Base-by-base conservation (phyloP, 2,329 filamentous ascomycete species). In the Fusarium brevicatenulatum region DNA sequence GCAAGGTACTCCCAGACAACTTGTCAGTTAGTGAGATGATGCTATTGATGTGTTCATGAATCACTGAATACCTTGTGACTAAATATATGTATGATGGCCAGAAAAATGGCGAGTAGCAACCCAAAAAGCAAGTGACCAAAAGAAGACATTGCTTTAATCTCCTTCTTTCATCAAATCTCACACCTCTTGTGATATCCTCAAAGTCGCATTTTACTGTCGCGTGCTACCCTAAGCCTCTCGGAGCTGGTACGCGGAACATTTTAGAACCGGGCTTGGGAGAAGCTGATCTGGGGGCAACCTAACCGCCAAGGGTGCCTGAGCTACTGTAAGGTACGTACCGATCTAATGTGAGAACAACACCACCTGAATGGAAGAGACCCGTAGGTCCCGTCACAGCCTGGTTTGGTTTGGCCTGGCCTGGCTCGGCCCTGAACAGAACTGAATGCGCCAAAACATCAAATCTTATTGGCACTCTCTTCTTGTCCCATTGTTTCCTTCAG, bases 321-420 rank as follows among this genome's bases (percentile, higher is more conserved):
- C 65, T 69, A 70, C 66, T 70, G 66, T 65, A 65, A 69, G 66
- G 66, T 69, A 69, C 71, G 67, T 73, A 74, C 71, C 71, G 39
- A 58, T 50, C 46, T 30, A 70, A 54, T 49, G 37, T 43, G 43
- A 73, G 66, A 73, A 73, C 71, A 73, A 71, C 71, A 73, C 71
- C 66, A 65, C 66, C 34, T 54, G 23, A 39, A 47, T 47, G 19
- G 44, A 47, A 36, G 50, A 39, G 23, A 40, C 50, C 50, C 50
- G 19, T 54, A 40, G 50, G 50, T 54, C 36, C 50, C 50, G 49
- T 54, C 46, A 36, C 46, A 30, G 64, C 57, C 53, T 55, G 55
- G 47, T 49, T 53, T 23, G 30, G 47, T 34, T 49, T 47, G 46
- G 37, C 12, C 11, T 16, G 25, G 23, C 39, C 44, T 55, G 47